Evolutionary conservation across 2,329 filamentous ascomycete genomes (phyloP).

Genomic region (Herpotrichia juniperi): DNA sequence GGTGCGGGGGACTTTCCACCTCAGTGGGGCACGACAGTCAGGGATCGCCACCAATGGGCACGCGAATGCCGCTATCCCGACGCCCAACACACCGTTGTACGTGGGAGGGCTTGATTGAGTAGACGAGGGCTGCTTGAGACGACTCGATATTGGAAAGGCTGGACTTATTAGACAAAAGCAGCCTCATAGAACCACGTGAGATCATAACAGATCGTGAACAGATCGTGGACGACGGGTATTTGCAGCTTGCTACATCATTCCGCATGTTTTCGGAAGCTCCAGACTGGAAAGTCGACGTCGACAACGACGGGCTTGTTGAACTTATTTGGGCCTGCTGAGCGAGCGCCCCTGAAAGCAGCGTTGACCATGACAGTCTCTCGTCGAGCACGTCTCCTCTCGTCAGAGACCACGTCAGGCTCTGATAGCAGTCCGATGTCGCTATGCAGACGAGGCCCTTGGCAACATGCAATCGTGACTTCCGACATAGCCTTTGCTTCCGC

Average conservation of each 20-base stretch:
- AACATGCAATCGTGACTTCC: conserved; percentile 24
- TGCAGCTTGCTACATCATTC: conserved; percentile 15
- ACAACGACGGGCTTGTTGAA: conserved; percentile 86
- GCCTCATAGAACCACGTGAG: too few relatives aligned
- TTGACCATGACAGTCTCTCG: conserved; percentile 81
- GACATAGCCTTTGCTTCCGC: conserved; percentile 19
- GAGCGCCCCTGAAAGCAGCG: conserved; percentile 74
- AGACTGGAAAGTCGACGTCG: conserved; percentile 74
- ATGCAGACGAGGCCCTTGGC: conserved; percentile 4
- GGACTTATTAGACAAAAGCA: too few relatives aligned
- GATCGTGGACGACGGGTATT: conserved; percentile 9
- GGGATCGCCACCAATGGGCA: conserved; percentile 16
- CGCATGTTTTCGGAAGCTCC: conserved; percentile 36
- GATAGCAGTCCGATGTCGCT: conserved; percentile 25
- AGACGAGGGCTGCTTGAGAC: neutral
- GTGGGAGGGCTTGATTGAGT: conserved; percentile 24
- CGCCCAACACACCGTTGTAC: conserved; percentile 9
- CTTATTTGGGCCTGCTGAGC: conserved; percentile 63
- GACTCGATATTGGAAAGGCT: neutral
- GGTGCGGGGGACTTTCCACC: conserved; percentile 28
- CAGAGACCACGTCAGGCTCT: conserved; percentile 25
- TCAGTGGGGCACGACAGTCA: conserved; percentile 26
- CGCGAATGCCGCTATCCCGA: conserved; percentile 6
- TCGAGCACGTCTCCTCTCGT: conserved; percentile 46
- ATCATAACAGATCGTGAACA: conserved; percentile 20